These are phyloP conservation scores for Corymbia maculata DNA, from an alignment of 345 rosid genomes.

Conservation along the genomic window DNA sequence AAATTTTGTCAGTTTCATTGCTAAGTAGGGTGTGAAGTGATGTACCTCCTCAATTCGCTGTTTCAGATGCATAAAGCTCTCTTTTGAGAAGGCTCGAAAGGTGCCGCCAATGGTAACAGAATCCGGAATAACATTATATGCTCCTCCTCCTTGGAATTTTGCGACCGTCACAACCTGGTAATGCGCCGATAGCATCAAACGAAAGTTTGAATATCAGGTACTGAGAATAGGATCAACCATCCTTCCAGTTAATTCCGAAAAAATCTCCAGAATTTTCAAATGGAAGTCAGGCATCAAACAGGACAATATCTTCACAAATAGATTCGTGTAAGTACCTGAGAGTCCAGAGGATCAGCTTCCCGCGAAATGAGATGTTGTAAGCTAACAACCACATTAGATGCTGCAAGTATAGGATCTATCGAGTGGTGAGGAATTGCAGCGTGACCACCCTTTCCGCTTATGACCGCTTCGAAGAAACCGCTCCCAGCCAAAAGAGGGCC, in stretches of 20 bases:
- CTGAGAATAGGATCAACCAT: neutral
- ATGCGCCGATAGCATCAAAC: neutral
- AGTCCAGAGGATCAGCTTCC: conserved; percentile 85
- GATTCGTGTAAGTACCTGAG: conserved; percentile 43
- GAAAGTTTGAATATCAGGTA: neutral
- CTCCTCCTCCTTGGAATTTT: conserved; percentile 62
- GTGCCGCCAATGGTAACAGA: conserved; percentile 79
- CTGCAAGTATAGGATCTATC: conserved; percentile 73
- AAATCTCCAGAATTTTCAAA: neutral
- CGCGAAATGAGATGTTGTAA: conserved; percentile 87
- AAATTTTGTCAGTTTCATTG: neutral
- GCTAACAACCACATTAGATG: conserved; percentile 73
- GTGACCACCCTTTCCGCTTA: conserved; percentile 76
- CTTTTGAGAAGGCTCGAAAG: conserved; percentile 58
- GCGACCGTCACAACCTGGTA: conserved; percentile 68
- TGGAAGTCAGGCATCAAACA: neutral
- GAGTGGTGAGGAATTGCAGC: conserved; percentile 85
- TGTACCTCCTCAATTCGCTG: conserved; percentile 67
- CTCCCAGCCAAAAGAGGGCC: conserved; percentile 71
- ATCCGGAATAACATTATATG: conserved; percentile 80
- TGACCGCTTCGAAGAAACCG: conserved; percentile 71
- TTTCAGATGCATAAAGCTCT: conserved; percentile 46
- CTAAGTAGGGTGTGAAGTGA: neutral
- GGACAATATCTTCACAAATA: neutral
- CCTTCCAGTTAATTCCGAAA: neutral